Evolutionary conservation across 257 asterid genomes (phyloP).

Genomic region (Solanum arcanum): DNA sequence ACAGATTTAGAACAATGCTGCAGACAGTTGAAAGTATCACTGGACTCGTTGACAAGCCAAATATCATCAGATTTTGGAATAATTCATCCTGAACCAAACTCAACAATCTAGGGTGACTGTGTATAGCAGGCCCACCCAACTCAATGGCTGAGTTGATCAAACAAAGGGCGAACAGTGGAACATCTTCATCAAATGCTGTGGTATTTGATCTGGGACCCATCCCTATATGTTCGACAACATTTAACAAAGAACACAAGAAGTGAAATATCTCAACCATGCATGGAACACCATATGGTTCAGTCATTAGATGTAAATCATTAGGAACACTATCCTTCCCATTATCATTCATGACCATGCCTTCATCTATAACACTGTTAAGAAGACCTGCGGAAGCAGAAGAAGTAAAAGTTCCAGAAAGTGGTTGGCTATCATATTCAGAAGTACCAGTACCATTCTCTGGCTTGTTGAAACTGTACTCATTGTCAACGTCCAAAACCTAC

Average conservation of each 20-base stretch:
- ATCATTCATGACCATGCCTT: constrained; percentile 28
- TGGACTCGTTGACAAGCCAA: constrained; percentile 82
- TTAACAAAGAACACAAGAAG: constrained; percentile 79
- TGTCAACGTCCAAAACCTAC: constrained; percentile 43
- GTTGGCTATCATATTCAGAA: constrained; percentile 50
- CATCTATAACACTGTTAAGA: constrained; percentile 39
- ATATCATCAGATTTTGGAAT: constrained; percentile 80
- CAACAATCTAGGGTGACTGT: constrained; percentile 71
- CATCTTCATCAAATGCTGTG: constrained; percentile 83
- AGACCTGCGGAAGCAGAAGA: constrained; percentile 30
- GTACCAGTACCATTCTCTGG: constrained; percentile 56
- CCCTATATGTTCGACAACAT: constrained; percentile 67
- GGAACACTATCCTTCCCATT: constrained; percentile 54
- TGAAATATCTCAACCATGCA: constrained; percentile 96
- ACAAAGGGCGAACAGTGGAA: constrained; percentile 77
- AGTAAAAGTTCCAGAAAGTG: constrained; percentile 30
- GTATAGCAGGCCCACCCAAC: constrained; percentile 71
- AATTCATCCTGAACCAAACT: constrained; percentile 87
- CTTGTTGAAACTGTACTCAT: constrained; percentile 42
- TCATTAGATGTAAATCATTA: constrained; percentile 40
- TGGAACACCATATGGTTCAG: constrained; percentile 86
- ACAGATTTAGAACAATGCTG: constrained; percentile 81
- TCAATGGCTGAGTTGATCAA: constrained; percentile 90
- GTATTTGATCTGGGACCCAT: constrained; percentile 79
- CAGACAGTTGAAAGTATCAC: constrained; percentile 88